A percentile compares a stretch with the other conserved stretches of the same genome.
phyloP scores from a whole-genome alignment of 371 early-diverging fungal species.

The Amoeboaphelidium occidentale region DNA sequence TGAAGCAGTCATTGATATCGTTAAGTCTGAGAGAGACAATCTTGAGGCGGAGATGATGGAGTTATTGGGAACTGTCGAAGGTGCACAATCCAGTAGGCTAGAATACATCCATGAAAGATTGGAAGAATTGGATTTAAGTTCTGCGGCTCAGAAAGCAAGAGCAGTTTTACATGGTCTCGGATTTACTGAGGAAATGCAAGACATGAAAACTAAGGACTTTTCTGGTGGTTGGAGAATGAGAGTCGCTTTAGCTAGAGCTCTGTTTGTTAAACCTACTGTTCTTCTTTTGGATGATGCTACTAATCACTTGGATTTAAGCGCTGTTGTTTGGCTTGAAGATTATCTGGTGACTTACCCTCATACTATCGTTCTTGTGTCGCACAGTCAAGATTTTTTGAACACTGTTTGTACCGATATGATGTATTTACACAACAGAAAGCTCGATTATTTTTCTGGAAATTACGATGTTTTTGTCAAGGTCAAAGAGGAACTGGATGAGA shows the following conservation, averaged over 20 bases:
- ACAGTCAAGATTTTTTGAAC: conserved; percentile 41
- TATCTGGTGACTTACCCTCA: conserved; percentile 73
- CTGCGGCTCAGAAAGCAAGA: conserved; percentile 33
- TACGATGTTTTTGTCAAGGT: conserved; percentile 37
- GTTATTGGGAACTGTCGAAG: neutral
- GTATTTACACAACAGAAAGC: conserved; percentile 18
- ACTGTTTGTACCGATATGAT: conserved; percentile 16
- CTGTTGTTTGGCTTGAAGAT: conserved; percentile 89
- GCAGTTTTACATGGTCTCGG: conserved; percentile 86
- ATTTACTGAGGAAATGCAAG: conserved; percentile 50
- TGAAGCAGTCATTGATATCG: conserved; percentile 14
- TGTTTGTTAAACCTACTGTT: conserved; percentile 83
- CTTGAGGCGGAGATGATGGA: conserved; percentile 93
- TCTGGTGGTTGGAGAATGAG: conserved; percentile 74
- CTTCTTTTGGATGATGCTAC: conserved; percentile 97
- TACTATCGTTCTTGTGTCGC: conserved; percentile 83
- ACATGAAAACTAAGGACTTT: conserved; percentile 62
- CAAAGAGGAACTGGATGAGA: conserved; percentile 24
- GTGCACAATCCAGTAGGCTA: neutral
- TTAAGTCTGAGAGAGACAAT: conserved; percentile 25
- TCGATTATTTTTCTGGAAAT: conserved; percentile 44
- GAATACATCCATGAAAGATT: neutral
- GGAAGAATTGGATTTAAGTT: neutral
- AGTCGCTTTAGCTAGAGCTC: conserved; percentile 79
- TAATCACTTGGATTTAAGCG: conserved; percentile 45